phyloP scores from a whole-genome alignment of 1,139 yeast genomes.

The Kazachstania sp. region DNA sequence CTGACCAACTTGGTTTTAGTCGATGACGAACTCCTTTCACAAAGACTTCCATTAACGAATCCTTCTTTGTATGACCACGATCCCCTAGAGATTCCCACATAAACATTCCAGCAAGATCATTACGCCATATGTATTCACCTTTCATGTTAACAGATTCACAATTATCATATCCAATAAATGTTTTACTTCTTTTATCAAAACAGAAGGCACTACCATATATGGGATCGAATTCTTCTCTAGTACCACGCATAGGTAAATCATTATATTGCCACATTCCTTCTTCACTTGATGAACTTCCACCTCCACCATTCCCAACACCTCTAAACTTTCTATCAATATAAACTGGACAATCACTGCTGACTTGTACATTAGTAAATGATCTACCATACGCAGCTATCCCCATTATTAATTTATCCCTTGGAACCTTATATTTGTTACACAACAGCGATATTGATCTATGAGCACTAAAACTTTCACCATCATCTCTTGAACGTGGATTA shows the following conservation, averaged over 20 bases:
- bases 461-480: constrained; percentile 40
- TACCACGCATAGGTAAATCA: constrained; percentile 38
- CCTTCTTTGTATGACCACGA: constrained; percentile 23
- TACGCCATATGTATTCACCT: constrained; percentile 46
- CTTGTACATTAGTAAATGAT: constrained; percentile 42
- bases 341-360: constrained; percentile 13
- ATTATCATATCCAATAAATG: constrained; percentile 62
- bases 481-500: constrained; percentile 14
- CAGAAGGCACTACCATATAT: constrained; percentile 51
- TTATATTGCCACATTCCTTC: constrained; percentile 52
- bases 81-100: constrained; percentile 95
- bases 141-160: constrained; percentile 45
- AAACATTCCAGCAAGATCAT: constrained; percentile 70
- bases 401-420: constrained; percentile 48
- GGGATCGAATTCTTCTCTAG: constrained; percentile 44
- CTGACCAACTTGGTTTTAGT: constrained; percentile 3
- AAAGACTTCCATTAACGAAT: constrained; percentile 35
- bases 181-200: constrained; percentile 35
- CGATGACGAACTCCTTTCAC: background rate
- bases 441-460: constrained; percentile 45
- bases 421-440: constrained; percentile 35
- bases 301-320: constrained; percentile 43
- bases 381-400: constrained; percentile 92
- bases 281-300: constrained; percentile 38
- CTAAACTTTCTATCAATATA: constrained; percentile 37